These are phyloP conservation scores for Miscanthus lutarioriparius DNA, from an alignment of 176 grass and related monocot species.

Conservation along the genomic window DNA sequence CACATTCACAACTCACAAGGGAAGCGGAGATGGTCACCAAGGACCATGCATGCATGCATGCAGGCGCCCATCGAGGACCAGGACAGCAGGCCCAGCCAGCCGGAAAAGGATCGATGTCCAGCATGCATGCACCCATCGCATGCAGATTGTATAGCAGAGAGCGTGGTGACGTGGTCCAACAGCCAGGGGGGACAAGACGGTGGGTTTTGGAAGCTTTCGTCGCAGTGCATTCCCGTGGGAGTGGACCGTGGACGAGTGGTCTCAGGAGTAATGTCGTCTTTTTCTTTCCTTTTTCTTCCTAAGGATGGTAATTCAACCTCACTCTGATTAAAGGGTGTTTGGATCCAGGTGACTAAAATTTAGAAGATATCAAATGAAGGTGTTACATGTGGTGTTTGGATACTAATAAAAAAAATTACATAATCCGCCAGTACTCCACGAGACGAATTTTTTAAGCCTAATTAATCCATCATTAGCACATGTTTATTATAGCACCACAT, in stretches of 20 bases:
- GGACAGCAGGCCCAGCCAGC: background rate
- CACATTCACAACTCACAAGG: background rate
- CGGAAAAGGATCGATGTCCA: background rate
- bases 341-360: too few species aligned
- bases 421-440: too few species aligned
- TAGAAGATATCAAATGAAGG: too few species aligned
- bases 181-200: slow-evolving; percentile 23
- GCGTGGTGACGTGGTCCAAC: slow-evolving; percentile 30
- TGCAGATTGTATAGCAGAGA: background rate
- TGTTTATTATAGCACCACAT: too few species aligned
- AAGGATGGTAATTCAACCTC: too few species aligned
- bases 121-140: background rate
- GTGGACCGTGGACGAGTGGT: background rate
- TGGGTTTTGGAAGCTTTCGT: slow-evolving; percentile 35
- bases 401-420: too few species aligned
- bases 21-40: background rate
- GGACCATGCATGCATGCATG: background rate
- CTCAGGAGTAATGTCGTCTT: too few species aligned
- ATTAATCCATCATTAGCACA: too few species aligned
- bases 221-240: background rate
- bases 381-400: too few species aligned
- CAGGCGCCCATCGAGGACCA: background rate
- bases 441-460: too few species aligned
- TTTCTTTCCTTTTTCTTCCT: too few species aligned
- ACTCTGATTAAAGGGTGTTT: too few species aligned